Conservation (phyloP, 2,329 filamentous ascomycete species). For the Phyllosticta capitalensis region DNA sequence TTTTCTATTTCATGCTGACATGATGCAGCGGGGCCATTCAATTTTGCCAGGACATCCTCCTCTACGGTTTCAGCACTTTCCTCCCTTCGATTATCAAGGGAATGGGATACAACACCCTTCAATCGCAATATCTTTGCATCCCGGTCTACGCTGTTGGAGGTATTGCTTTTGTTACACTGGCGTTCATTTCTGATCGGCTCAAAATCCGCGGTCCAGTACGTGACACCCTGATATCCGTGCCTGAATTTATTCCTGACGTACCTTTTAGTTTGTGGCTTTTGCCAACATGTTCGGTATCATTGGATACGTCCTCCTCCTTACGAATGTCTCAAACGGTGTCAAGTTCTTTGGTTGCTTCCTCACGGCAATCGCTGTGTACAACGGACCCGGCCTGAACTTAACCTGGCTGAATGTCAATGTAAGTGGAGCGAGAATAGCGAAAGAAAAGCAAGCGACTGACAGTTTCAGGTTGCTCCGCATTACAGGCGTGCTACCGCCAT, state of each 20-base stretch:
- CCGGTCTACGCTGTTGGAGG: conserved; percentile 47
- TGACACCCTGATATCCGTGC: background rate
- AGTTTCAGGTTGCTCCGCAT: conserved; percentile 29
- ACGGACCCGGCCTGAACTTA: conserved; percentile 33
- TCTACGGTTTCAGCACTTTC: conserved; percentile 51
- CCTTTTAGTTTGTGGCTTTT: conserved; percentile 10
- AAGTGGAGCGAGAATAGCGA: background rate
- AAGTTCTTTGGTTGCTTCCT: conserved; percentile 20
- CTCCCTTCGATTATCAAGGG: conserved; percentile 46
- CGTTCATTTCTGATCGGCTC: conserved; percentile 38
- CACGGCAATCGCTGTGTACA: conserved; percentile 18
- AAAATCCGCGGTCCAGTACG: conserved; percentile 15
- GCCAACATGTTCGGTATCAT: conserved; percentile 15
- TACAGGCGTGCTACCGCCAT: conserved; percentile 40
- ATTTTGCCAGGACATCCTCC: conserved; percentile 43
- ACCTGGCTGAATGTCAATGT: conserved; percentile 43
- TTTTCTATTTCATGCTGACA: background rate
- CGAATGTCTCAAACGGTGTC: conserved; percentile 10
- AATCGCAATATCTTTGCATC: conserved; percentile 46
- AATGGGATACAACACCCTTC: conserved; percentile 43
- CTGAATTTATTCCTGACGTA: background rate
- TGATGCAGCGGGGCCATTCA: conserved; percentile 34
- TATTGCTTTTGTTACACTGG: conserved; percentile 35
- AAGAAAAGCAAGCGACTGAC: background rate
- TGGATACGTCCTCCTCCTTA: conserved; percentile 16